Evolutionary conservation across 2,329 filamentous ascomycete species (phyloP).

Genomic region (Pestalotiopsis sp.): DNA sequence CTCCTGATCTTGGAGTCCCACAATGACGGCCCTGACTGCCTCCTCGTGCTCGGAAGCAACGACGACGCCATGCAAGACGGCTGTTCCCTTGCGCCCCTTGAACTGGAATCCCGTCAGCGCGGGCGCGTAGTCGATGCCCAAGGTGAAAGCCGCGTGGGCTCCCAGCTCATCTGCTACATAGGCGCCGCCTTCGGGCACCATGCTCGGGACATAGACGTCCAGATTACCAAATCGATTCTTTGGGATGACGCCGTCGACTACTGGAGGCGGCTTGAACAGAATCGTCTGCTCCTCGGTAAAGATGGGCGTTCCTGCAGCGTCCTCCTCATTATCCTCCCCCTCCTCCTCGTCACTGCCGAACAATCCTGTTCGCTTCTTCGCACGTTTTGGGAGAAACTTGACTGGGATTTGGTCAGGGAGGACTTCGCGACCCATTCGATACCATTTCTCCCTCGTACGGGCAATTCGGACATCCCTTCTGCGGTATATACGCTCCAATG

Average conservation of each 20-base stretch:
- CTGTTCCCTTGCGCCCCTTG: conserved; percentile 80
- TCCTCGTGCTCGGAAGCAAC: conserved; percentile 72
- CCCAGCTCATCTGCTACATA: conserved; percentile 67
- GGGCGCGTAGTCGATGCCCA: conserved; percentile 84
- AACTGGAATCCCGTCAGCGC: conserved; percentile 91
- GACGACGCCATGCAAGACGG: conserved; percentile 76
- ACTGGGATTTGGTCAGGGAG: conserved; percentile 77
- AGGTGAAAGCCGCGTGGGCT: conserved; percentile 68
- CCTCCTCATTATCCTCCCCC: conserved; percentile 39
- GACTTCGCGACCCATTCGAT: conserved; percentile 79
- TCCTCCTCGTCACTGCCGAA: conserved; percentile 38
- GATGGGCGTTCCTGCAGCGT: conserved; percentile 54
- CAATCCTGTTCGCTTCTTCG: conserved; percentile 32
- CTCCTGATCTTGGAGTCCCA: conserved; percentile 65
- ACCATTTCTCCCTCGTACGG: conserved; percentile 85
- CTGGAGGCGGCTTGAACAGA: conserved; percentile 72
- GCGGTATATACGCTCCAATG: conserved; percentile 78
- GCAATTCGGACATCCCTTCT: conserved; percentile 78
- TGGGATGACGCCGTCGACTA: conserved; percentile 74
- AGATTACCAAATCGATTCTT: conserved; percentile 95
- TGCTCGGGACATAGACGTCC: conserved; percentile 87
- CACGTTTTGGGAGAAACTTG: conserved; percentile 65
- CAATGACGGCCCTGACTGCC: conserved; percentile 69
- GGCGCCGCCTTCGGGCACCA: conserved; percentile 81
- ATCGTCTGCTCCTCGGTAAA: conserved; percentile 68